These are phyloP conservation scores for Vitis hybrid DNA, from an alignment of 177 flowering plant genomes.

Conservation along the genomic window DNA sequence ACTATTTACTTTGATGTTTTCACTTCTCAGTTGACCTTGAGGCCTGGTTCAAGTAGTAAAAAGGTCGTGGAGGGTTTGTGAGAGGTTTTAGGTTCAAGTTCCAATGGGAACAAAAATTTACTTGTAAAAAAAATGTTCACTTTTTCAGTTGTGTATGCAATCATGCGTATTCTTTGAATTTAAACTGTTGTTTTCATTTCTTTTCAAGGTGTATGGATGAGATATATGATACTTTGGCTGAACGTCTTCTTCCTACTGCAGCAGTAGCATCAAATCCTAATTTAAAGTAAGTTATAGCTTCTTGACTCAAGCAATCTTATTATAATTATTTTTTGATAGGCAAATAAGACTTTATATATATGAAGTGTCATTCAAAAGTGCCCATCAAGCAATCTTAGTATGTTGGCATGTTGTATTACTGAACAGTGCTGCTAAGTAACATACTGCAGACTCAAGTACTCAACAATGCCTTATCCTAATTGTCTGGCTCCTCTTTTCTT, in stretches of 20 bases:
- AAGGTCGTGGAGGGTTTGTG: too few relatives aligned
- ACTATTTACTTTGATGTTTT: too few relatives aligned
- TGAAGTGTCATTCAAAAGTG: too few relatives aligned
- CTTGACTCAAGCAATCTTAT: neutral
- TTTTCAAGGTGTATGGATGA: constrained; percentile 51
- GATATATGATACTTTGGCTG: constrained; percentile 57
- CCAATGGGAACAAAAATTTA: too few relatives aligned
- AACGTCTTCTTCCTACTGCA: constrained; percentile 50
- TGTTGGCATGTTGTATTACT: too few relatives aligned
- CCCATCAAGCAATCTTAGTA: neutral
- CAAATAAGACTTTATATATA: neutral
- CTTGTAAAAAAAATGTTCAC: too few relatives aligned
- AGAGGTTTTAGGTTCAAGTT: too few relatives aligned
- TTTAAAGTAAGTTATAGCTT: constrained; percentile 46
- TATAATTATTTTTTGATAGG: neutral
- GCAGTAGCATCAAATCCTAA: constrained; percentile 44
- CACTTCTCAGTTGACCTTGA: too few relatives aligned
- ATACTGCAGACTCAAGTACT: too few relatives aligned
- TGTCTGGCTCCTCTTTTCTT: too few relatives aligned
- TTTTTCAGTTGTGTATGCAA: neutral
- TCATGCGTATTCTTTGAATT: neutral
- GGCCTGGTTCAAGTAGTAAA: neutral
- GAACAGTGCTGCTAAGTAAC: too few relatives aligned
- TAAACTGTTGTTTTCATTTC: neutral
- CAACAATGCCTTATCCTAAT: too few relatives aligned